Conservation (phyloP, 1,139 yeast genomes). For the Yamadazyma membranifaciens region DNA sequence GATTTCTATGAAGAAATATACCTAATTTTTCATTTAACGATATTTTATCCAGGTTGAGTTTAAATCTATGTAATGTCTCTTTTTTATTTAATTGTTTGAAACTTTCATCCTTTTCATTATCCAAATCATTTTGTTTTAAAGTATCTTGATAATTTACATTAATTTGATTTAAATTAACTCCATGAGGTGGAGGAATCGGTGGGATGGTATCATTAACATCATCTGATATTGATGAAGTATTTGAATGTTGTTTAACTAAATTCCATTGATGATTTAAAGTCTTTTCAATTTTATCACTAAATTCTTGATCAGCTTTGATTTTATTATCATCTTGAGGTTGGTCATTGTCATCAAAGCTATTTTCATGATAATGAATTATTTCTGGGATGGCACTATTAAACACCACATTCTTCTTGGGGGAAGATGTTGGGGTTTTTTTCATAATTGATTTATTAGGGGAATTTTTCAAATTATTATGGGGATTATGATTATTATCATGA, state of each 20-base stretch:
- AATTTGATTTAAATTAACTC: slow-evolving; percentile 11
- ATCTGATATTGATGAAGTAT: slow-evolving; percentile 8
- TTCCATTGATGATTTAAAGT: slow-evolving; percentile 27
- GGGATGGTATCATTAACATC: slow-evolving; percentile 22
- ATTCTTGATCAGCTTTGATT: slow-evolving; percentile 9
- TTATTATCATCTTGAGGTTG: slow-evolving; percentile 4
- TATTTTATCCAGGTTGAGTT: slow-evolving; percentile 27
- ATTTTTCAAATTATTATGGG: not conserved
- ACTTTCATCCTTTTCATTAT: slow-evolving; percentile 17
- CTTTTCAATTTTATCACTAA: slow-evolving; percentile 13
- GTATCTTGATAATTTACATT: slow-evolving; percentile 6
- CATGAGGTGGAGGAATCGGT: slow-evolving; percentile 31
- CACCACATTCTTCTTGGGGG: slow-evolving; percentile 43
- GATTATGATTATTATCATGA: not conserved
- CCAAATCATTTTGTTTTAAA: slow-evolving; percentile 2
- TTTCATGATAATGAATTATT: slow-evolving; percentile 31
- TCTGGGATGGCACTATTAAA: slow-evolving; percentile 34
- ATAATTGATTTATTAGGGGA: slow-evolving; percentile 45
- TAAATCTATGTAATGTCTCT: slow-evolving; percentile 22
- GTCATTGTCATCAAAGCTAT: slow-evolving; percentile 3
- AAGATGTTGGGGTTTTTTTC: slow-evolving; percentile 29
- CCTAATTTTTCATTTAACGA: slow-evolving; percentile 42
- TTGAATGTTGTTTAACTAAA: slow-evolving; percentile 11
- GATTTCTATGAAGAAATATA: slow-evolving; percentile 21
- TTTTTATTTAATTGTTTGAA: slow-evolving; percentile 17